A percentile compares a stretch with the other conserved stretches of the same genome.
Conservation (phyloP, 2,329 filamentous ascomycete genomes). For the Elsinoe necatrix region DNA sequence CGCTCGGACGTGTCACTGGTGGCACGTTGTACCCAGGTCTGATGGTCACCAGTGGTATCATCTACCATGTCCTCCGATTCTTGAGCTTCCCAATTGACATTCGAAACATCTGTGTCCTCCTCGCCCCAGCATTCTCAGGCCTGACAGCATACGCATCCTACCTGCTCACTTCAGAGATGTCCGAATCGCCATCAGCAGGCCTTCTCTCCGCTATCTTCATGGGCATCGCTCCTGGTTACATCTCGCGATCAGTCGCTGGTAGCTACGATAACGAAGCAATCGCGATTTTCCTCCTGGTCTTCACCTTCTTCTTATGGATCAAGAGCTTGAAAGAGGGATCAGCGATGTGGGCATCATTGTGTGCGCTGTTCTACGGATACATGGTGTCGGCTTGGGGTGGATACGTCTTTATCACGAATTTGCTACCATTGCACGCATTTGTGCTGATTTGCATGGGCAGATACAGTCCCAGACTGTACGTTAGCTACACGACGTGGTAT, state of each 20-base stretch:
- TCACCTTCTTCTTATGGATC: slow-evolving; percentile 98
- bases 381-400: slow-evolving; percentile 99
- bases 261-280: slow-evolving; percentile 99
- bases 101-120: slow-evolving; percentile 94
- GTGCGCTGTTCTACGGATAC: slow-evolving; percentile 96
- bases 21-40: slow-evolving; percentile 97
- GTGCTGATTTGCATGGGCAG: slow-evolving; percentile 94
- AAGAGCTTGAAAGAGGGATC: slow-evolving; percentile 96
- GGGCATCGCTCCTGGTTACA: slow-evolving; percentile 96
- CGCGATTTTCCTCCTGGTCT: slow-evolving; percentile 95
- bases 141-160: slow-evolving; percentile 89
- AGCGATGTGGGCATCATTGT: slow-evolving; percentile 90
- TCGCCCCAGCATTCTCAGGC: slow-evolving; percentile 89
- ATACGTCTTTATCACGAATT: slow-evolving; percentile 98
- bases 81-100: slow-evolving; percentile 93
- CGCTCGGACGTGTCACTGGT: slow-evolving; percentile 93
- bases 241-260: slow-evolving; percentile 92
- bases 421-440: slow-evolving; percentile 89
- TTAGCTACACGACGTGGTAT: slow-evolving; percentile 98
- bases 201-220: slow-evolving; percentile 92
- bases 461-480: slow-evolving; percentile 88
- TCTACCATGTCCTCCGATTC: slow-evolving; percentile 87
- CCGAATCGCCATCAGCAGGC: slow-evolving; percentile 85
- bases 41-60: slow-evolving; percentile 97
- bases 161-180: slow-evolving; percentile 95